A percentile compares a stretch with the other conserved stretches of the same genome.
Conservation (phyloP, 208 protist species). For the Willaertia magna region DNA sequence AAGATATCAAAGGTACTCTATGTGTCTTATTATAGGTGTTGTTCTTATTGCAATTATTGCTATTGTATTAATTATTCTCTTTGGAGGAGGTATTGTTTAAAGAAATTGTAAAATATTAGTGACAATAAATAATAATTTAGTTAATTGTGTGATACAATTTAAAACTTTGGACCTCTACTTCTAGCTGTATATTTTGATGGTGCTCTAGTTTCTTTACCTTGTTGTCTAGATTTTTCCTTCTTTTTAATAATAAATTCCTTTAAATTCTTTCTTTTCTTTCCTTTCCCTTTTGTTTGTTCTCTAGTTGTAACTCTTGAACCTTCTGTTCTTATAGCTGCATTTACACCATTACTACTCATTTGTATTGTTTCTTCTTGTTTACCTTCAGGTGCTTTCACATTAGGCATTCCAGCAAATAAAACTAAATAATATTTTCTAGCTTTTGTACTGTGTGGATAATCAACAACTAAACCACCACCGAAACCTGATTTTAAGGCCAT, state of each 20-base stretch:
- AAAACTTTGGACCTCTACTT: constrained; percentile 68
- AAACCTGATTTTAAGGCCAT: constrained; percentile 94
- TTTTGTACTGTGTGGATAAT: constrained; percentile 90
- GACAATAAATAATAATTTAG: too few relatives aligned
- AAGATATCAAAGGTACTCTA: too few relatives aligned
- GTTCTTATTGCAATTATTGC: too few relatives aligned
- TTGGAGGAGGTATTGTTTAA: too few relatives aligned
- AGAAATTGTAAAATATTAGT: too few relatives aligned
- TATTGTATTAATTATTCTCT: too few relatives aligned
- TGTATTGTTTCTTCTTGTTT: constrained; percentile 13
- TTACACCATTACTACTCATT: too few relatives aligned
- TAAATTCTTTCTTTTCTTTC: constrained; percentile 51
- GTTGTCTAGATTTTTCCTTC: constrained; percentile 72
- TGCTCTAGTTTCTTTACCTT: constrained; percentile 65
- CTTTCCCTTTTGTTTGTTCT: constrained; percentile 43
- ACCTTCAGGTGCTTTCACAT: constrained; percentile 39
- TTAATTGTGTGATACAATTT: too few relatives aligned
- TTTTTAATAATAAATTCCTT: constrained; percentile 86
- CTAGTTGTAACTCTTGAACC: constrained; percentile 20
- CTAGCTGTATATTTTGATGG: constrained; percentile 92
- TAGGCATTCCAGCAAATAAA: constrained; percentile 65
- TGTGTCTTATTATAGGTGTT: too few relatives aligned
- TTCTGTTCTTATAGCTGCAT: background rate
- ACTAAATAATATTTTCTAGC: constrained; percentile 93
- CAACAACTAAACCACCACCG: constrained; percentile 87